Conservation (phyloP, 2,329 filamentous ascomycete species). For the Diaporthe sp. region DNA sequence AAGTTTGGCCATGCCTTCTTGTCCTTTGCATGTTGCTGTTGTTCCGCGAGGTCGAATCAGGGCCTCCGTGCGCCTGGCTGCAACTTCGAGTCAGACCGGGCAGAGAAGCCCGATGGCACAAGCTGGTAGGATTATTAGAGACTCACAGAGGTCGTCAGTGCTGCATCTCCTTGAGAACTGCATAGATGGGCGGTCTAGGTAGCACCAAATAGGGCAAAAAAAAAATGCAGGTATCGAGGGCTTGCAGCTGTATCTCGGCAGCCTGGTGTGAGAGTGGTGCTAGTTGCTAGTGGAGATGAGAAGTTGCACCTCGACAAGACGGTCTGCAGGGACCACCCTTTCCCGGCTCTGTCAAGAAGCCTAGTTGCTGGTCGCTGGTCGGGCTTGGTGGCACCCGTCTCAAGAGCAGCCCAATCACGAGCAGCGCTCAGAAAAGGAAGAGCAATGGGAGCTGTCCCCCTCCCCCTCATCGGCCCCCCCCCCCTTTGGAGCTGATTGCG, state of each 20-base stretch:
- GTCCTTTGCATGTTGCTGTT: background rate
- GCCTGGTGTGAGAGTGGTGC: background rate
- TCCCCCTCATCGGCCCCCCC: slow-evolving; percentile 12
- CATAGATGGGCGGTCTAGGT: background rate
- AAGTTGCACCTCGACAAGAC: slow-evolving; percentile 9
- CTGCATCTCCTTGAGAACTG: background rate
- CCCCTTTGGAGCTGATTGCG: slow-evolving; percentile 42
- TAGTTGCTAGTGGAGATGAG: slow-evolving; percentile 25
- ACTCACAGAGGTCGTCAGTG: background rate
- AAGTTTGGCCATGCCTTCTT: background rate
- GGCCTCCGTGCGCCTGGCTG: slow-evolving; percentile 3
- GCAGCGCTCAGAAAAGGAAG: slow-evolving; percentile 1
- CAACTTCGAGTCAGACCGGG: slow-evolving; percentile 22
- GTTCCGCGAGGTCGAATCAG: background rate
- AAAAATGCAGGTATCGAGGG: background rate
- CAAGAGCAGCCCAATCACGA: slow-evolving; percentile 24
- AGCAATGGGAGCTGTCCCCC: slow-evolving; percentile 16
- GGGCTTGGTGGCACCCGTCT: slow-evolving; percentile 28
- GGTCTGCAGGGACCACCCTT: slow-evolving; percentile 37
- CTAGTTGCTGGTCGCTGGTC: background rate
- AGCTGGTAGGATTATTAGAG: background rate
- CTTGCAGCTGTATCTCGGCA: slow-evolving; percentile 2
- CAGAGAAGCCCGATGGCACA: background rate
- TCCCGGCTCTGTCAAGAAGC: background rate
- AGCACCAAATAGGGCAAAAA: background rate